Evolutionary conservation across 176 grass and related monocot genomes (phyloP).

Genomic region (Ensete glaucum): DNA sequence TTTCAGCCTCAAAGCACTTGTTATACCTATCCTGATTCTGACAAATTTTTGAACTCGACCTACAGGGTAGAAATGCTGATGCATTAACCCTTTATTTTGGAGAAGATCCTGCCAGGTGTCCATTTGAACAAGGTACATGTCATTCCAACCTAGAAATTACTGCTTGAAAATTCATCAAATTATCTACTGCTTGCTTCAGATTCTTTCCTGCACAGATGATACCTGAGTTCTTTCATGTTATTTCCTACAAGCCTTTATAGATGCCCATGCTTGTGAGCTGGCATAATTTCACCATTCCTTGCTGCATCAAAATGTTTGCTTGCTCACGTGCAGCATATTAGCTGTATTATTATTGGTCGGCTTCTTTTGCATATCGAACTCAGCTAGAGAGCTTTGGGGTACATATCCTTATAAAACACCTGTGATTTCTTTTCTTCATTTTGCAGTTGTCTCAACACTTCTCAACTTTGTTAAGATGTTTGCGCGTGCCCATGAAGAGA

Average conservation of each 20-base stretch:
- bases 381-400: not conserved
- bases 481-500: constrained; percentile 71
- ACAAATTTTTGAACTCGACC: constrained; percentile 13
- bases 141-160: not conserved
- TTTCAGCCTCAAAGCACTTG: not conserved
- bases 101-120: constrained; percentile 72
- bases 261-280: too few species aligned
- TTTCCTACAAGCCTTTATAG: not conserved
- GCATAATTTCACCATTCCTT: not conserved
- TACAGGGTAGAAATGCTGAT: constrained; percentile 77
- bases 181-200: not conserved
- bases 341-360: not conserved
- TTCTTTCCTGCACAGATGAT: not conserved
- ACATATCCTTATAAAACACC: constrained; percentile 9
- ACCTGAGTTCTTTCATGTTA: not conserved
- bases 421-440: constrained; percentile 3
- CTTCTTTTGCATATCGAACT: too few species aligned
- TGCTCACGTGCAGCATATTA: not conserved
- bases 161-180: not conserved
- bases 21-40: not conserved
- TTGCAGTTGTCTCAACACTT: constrained; percentile 72
- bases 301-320: not conserved
- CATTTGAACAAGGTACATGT: constrained; percentile 66
- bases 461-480: constrained; percentile 81
- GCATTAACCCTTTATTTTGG: constrained; percentile 95